phyloP scores from a whole-genome alignment of 306 rosid genomes.

The Carpinus viminea region DNA sequence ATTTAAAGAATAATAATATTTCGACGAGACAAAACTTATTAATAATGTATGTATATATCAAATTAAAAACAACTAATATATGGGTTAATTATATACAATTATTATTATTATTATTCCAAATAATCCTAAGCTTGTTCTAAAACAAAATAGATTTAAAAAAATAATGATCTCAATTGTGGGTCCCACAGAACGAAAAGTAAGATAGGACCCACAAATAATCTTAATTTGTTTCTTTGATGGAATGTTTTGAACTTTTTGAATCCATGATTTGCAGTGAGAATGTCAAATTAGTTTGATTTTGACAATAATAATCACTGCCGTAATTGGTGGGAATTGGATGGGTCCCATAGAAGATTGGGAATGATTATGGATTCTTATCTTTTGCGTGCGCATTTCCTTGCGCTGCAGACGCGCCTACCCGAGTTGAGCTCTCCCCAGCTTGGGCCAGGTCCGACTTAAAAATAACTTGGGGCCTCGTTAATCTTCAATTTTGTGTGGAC shows the following conservation, averaged over 20 bases:
- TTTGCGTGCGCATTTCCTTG: background rate
- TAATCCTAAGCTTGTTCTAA: too few relatives aligned
- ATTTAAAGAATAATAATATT: too few relatives aligned
- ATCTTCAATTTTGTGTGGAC: background rate
- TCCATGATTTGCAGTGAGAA: background rate
- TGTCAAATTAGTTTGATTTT: background rate
- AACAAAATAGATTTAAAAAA: too few relatives aligned
- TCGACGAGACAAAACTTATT: too few relatives aligned
- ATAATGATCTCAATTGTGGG: too few relatives aligned
- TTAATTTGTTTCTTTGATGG: too few relatives aligned
- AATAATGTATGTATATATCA: too few relatives aligned
- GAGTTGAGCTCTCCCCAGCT: background rate
- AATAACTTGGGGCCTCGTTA: background rate
- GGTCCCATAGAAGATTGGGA: slow-evolving; percentile 21
- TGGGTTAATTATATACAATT: too few relatives aligned
- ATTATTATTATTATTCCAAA: too few relatives aligned
- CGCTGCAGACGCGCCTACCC: background rate
- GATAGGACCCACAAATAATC: too few relatives aligned
- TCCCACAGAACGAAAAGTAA: too few relatives aligned
- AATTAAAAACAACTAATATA: too few relatives aligned
- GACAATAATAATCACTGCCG: slow-evolving; percentile 22
- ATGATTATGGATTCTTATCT: background rate
- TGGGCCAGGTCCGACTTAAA: background rate
- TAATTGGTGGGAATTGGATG: slow-evolving; percentile 31
- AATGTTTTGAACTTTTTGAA: slow-evolving; percentile 5